A percentile compares a stretch with the other conserved stretches of the same genome.
phyloP scores from a whole-genome alignment of 1,284 basidiomycete species.

The Ustilago curta region DNA sequence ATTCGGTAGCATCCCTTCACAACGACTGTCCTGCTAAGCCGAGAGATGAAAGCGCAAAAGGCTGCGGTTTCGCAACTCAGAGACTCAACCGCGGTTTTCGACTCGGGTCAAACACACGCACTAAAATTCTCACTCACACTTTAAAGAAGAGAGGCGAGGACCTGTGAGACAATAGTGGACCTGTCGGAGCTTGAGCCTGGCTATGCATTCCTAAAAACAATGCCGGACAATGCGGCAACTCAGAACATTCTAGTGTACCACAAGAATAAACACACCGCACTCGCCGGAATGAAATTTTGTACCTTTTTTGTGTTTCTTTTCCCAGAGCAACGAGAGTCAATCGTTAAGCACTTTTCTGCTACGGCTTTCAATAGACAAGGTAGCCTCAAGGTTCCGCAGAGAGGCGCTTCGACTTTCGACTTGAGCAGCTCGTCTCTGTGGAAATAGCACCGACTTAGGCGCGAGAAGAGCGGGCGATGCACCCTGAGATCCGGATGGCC shows the following conservation, averaged over 20 bases:
- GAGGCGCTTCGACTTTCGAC: constrained; percentile 1
- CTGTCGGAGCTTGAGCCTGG: neutral
- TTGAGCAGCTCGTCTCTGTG: neutral
- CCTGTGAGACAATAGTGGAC: neutral
- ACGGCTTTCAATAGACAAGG: neutral
- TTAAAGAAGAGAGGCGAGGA: neutral
- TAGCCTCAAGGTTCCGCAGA: neutral
- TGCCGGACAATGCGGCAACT: neutral
- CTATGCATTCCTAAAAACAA: neutral
- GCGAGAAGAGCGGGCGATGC: neutral
- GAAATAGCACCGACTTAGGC: neutral
- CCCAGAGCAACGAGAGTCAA: neutral
- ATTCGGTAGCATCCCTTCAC: too few species aligned
- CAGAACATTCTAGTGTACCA: neutral
- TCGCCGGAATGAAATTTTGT: neutral
- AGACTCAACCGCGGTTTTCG: neutral
- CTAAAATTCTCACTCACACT: too few species aligned
- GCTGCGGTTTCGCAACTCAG: too few species aligned
- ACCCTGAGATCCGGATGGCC: neutral
- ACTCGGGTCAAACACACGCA: too few species aligned
- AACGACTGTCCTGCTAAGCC: too few species aligned
- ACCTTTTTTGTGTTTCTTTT: too few species aligned
- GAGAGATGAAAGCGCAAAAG: too few species aligned
- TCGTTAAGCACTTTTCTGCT: neutral
- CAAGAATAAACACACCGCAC: neutral